Evolutionary conservation across 2,329 filamentous ascomycete genomes (phyloP), one percentile per base, ranked within the genome.

Genomic region (Aspergillus floridensis): DNA sequence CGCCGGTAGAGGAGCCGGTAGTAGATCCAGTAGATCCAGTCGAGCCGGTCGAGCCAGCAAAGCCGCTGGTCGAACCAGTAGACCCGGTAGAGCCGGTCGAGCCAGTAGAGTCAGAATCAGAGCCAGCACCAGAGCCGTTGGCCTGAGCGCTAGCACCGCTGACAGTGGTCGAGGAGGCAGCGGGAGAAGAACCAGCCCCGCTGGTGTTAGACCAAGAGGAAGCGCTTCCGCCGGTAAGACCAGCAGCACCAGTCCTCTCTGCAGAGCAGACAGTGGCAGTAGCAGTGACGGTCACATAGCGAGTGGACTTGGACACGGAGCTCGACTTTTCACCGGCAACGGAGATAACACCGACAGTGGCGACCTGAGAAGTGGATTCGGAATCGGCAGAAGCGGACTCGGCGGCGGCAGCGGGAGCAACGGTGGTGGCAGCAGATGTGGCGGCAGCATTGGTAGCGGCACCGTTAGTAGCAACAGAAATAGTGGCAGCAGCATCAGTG

Each of bases 211-310:
- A 24, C 46, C 38, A 48, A 21, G 47, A 49, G 24, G 57, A 19
- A 19, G 44, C n/a, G 31, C 16, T 50, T 6, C 29, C 53, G 29
- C 32, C 46, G 32, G 16, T 24, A 47, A 41, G 41, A 31, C 46
- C 52, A 14, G 56, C 49, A 2, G 61, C 49, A 19, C 44, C 31
- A 16, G 56, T 50, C 24, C 50, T 32, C 26, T 63, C 53, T 16
- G 26, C 53, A 55, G 62, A 50, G 53, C 67, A 70, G 24, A 68
- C 16, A 4, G 68, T 69, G 11, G 59, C n/a, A 3, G 68, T 69
- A 7, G 61, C 63, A 5, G 62, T 65, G 2, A 50, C 16, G 14
- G 62, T 64, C 14, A 60, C 44, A 35, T 56, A 64, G 14, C 59
- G 41, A 5, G 60, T 63, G 16, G 51, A 64, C 6, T 49, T 55